phyloP scores from a whole-genome alignment of 768 basidiomycete genomes.

The Phaeotremella fagi region DNA sequence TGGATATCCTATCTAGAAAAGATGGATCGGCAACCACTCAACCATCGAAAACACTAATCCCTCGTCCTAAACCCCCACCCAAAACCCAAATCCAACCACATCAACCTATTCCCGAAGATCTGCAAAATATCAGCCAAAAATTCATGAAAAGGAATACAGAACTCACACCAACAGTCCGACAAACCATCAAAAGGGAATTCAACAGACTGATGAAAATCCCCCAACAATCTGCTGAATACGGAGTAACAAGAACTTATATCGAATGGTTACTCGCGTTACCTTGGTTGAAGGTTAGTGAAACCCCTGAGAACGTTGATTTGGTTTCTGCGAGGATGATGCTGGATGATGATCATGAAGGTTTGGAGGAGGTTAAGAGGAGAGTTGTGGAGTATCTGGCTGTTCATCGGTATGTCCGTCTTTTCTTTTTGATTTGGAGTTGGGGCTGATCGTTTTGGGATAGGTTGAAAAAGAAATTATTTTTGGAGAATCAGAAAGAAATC shows the following conservation, averaged over 20 bases:
- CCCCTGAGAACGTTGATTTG: constrained; percentile 25
- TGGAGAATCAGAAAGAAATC: no score
- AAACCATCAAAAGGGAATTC: constrained; percentile 74
- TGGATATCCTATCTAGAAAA: constrained; percentile 6
- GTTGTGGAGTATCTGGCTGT: constrained; percentile 89
- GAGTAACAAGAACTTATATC: constrained; percentile 66
- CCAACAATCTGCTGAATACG: constrained; percentile 81
- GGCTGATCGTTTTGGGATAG: constrained; percentile 1
- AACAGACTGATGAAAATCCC: constrained; percentile 80
- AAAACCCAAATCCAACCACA: constrained; percentile 1
- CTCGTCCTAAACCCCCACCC: constrained; percentile 2
- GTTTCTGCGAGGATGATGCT: constrained; percentile 69
- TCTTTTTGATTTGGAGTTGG: neutral
- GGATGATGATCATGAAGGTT: constrained; percentile 84
- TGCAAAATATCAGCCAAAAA: constrained; percentile 34
- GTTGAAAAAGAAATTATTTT: constrained; percentile 46
- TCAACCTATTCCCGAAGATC: constrained; percentile 46
- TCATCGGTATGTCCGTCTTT: constrained; percentile 52
- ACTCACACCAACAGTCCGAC: constrained; percentile 17
- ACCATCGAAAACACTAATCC: constrained; percentile 6
- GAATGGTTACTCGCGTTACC: constrained; percentile 85
- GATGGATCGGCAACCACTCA: constrained; percentile 3
- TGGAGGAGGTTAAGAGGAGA: constrained; percentile 87
- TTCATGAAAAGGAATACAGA: constrained; percentile 12
- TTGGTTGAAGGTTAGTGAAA: constrained; percentile 54